These are phyloP conservation scores for Mortierella hygrophila DNA, from an alignment of 192 early-diverging fungal species.

Conservation along the genomic window DNA sequence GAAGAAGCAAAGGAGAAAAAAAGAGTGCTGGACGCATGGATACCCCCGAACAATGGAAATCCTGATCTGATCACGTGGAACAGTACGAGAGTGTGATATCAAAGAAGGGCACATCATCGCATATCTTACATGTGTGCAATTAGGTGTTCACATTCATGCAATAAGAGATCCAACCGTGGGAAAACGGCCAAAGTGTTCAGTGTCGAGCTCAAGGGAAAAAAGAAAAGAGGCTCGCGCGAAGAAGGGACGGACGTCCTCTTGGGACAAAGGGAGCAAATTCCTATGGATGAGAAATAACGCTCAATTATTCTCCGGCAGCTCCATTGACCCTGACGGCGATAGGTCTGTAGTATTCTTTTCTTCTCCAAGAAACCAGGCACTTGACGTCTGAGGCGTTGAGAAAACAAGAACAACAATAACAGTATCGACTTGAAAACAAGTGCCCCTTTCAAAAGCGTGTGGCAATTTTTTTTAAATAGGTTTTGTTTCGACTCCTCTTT, in stretches of 20 bases:
- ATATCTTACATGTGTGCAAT: neutral
- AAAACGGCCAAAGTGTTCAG: neutral
- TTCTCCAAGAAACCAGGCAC: no score
- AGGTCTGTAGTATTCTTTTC: neutral
- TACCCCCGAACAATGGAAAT: neutral
- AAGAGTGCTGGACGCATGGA: neutral
- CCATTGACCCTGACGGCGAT: neutral
- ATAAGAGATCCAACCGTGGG: neutral
- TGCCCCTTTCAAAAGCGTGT: neutral
- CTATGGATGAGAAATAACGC: neutral
- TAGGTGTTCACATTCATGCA: neutral
- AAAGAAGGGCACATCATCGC: neutral
- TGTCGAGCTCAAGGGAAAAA: neutral
- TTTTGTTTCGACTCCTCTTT: neutral
- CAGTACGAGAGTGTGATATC: neutral
- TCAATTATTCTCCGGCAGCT: neutral
- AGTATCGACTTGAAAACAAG: neutral
- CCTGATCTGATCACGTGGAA: neutral
- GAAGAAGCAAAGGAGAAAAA: constrained; percentile 2
- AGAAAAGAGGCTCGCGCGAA: neutral
- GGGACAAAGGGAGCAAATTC: no score
- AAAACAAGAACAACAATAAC: neutral
- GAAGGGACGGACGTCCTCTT: no score
- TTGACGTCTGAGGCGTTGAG: no score
- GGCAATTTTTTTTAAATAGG: constrained; percentile 15